Evolutionary conservation across 306 rosid genomes (phyloP).

Genomic region (Alnus glutinosa): DNA sequence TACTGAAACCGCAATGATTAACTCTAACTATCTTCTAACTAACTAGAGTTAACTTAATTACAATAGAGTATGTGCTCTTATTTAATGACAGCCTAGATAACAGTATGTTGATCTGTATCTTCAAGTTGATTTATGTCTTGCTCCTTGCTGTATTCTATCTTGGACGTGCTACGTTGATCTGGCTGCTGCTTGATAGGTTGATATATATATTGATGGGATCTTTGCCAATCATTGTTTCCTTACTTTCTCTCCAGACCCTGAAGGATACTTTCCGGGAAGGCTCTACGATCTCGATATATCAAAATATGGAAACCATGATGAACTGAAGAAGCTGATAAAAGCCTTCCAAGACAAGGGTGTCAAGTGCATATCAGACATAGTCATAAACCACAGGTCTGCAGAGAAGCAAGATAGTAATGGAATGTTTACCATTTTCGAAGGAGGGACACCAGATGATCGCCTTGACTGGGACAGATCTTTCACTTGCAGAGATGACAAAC

Average conservation of each 20-base stretch:
- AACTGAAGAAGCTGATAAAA: neutral
- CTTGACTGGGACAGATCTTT: slow-evolving; percentile 3
- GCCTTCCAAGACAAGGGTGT: slow-evolving; percentile 4
- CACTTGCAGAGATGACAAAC: neutral
- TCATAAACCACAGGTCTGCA: neutral
- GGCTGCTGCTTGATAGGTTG: too few relatives aligned
- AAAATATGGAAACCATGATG: slow-evolving; percentile 4
- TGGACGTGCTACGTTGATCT: too few relatives aligned
- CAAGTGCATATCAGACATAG: slow-evolving; percentile 1
- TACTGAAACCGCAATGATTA: too few relatives aligned
- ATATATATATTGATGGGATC: too few relatives aligned
- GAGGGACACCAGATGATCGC: slow-evolving; percentile 7
- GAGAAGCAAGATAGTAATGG: slow-evolving; percentile 1
- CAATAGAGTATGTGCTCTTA: too few relatives aligned
- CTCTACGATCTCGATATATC: slow-evolving; percentile 1
- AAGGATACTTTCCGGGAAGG: slow-evolving; percentile 11
- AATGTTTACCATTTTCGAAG: neutral
- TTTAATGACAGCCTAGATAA: too few relatives aligned
- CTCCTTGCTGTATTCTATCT: too few relatives aligned
- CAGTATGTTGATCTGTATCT: too few relatives aligned
- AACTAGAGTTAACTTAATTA: too few relatives aligned
- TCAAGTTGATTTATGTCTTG: too few relatives aligned
- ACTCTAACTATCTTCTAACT: too few relatives aligned
- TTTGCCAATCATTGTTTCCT: too few relatives aligned
- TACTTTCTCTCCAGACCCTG: neutral